Percentiles rank a stretch among this genome's conserved stretches.
Evolutionary conservation across 345 rosid genomes (phyloP).

Genomic region (Jatropha curcas): DNA sequence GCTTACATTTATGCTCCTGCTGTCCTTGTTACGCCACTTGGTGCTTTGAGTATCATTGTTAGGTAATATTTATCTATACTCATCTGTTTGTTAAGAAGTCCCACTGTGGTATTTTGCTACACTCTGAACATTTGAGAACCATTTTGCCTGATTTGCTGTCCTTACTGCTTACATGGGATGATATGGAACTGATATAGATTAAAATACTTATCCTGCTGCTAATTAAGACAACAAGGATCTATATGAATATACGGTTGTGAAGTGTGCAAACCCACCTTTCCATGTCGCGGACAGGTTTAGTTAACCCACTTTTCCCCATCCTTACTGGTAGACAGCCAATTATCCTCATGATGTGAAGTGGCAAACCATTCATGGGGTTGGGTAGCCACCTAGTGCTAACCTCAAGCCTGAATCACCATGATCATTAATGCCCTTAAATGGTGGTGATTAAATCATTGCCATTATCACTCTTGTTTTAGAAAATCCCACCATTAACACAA

Average conservation of each 20-base stretch:
- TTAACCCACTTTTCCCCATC: neutral
- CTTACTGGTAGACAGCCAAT: neutral
- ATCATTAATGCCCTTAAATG: neutral
- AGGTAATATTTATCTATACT: conserved; percentile 35
- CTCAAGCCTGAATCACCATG: neutral
- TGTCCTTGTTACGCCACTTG: conserved; percentile 75
- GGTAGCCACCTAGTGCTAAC: neutral
- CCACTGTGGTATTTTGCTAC: neutral
- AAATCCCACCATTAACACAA: neutral
- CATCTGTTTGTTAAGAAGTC: neutral
- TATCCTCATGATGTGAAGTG: too few species aligned
- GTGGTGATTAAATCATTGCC: neutral
- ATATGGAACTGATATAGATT: neutral
- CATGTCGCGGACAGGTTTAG: neutral
- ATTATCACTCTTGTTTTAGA: neutral
- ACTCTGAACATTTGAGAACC: neutral
- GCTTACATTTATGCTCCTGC: conserved; percentile 79
- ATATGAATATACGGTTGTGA: too few species aligned
- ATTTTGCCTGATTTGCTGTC: neutral
- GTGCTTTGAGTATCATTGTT: conserved; percentile 76
- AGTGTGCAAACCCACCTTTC: neutral
- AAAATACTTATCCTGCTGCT: neutral
- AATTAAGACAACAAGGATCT: neutral
- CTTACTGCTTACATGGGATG: neutral
- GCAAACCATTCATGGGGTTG: neutral